These are phyloP conservation scores for Raphanus raphanistrum DNA, from an alignment of 345 rosid genomes.

Conservation along the genomic window DNA sequence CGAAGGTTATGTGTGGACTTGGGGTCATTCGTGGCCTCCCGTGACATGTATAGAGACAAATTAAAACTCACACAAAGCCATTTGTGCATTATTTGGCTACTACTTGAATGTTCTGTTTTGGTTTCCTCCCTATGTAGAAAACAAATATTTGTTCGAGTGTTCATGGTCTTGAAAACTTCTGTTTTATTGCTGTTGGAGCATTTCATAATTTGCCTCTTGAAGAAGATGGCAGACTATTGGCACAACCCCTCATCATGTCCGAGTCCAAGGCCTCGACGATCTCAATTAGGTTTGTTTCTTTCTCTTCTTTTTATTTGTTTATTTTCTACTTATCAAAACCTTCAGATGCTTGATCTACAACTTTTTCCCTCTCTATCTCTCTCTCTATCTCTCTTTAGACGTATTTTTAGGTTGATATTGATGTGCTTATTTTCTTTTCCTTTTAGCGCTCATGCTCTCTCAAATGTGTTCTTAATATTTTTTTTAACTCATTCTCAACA, in stretches of 20 bases:
- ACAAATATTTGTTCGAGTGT: conserved; percentile 88
- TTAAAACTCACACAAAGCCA: neutral
- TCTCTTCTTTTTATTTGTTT: neutral
- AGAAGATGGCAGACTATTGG: conserved; percentile 82
- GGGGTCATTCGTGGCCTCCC: conserved; percentile 99
- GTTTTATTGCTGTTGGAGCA: neutral
- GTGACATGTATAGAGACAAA: conserved; percentile 72
- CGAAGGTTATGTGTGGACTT: conserved; percentile 93
- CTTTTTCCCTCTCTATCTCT: neutral
- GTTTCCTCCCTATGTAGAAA: conserved; percentile 48
- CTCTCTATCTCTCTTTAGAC: neutral
- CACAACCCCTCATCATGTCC: conserved; percentile 84
- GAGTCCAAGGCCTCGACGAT: conserved; percentile 73
- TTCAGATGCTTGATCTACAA: neutral
- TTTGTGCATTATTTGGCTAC: neutral
- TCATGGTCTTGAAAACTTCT: conserved; percentile 89
- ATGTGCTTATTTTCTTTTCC: conserved; percentile 50
- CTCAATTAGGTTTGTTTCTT: conserved; percentile 67
- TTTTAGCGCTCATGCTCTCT: conserved; percentile 64
- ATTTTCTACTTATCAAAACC: neutral
- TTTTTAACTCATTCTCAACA: neutral
- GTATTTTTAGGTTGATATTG: conserved; percentile 77
- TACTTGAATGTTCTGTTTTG: neutral
- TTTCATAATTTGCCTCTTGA: conserved; percentile 50
- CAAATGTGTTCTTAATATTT: conserved; percentile 48